Percentiles rank a stretch among this genome's conserved stretches.
These are phyloP conservation scores for Diphasiastrum complanatum DNA, from an alignment of 83 land plant species.

Conservation along the genomic window DNA sequence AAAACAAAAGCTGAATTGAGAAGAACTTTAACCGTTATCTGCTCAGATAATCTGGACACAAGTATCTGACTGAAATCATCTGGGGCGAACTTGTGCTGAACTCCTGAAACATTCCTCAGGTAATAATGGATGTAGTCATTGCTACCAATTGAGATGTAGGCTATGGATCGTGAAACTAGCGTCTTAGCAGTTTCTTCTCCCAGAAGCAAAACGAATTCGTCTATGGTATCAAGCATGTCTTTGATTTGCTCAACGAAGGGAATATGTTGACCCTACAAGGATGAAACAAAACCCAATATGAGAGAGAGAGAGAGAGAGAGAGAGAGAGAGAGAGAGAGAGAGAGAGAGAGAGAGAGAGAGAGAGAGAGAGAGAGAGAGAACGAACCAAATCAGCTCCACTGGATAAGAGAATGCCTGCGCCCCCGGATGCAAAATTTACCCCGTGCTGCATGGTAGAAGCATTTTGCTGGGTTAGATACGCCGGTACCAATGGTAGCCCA, in stretches of 20 bases:
- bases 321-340: neutral
- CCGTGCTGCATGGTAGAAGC: conserved; percentile 53
- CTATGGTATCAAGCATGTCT: conserved; percentile 40
- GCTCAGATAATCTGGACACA: conserved; percentile 31
- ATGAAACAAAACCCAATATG: neutral
- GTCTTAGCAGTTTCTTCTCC: conserved; percentile 39
- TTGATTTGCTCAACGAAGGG: conserved; percentile 58
- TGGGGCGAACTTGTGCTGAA: conserved; percentile 38
- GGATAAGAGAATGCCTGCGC: conserved; percentile 56
- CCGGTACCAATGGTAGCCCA: conserved; percentile 64
- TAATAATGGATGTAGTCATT: conserved; percentile 80
- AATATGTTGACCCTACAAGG: conserved; percentile 62
- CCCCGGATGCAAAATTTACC: conserved; percentile 77
- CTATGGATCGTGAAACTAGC: conserved; percentile 44
- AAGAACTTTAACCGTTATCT: conserved; percentile 37
- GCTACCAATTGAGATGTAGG: conserved; percentile 68
- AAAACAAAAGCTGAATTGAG: neutral
- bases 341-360: neutral
- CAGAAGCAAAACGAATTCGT: conserved; percentile 36
- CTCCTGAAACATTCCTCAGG: conserved; percentile 44
- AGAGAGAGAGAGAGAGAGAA: neutral
- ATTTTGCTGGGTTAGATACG: conserved; percentile 37
- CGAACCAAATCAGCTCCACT: conserved; percentile 68
- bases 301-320: neutral
- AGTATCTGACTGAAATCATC: conserved; percentile 56